Conservation (phyloP, 768 basidiomycete species). For the Suillus decipiens region DNA sequence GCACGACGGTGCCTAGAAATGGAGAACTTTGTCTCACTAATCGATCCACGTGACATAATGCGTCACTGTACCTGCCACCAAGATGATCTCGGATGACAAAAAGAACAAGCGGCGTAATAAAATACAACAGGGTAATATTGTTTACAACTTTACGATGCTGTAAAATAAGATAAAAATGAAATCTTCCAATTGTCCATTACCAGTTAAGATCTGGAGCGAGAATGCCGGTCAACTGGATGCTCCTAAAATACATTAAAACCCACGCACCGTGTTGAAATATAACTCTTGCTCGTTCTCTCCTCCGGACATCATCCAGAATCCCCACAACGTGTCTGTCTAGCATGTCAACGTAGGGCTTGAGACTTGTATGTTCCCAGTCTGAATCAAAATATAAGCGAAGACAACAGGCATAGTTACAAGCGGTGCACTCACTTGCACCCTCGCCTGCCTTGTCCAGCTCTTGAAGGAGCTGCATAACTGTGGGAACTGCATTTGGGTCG, state of each 20-base stretch:
- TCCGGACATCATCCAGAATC: conserved; percentile 34
- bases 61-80: too few species aligned
- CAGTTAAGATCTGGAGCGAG: conserved; percentile 25
- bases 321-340: conserved; percentile 67
- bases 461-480: conserved; percentile 75
- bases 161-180: conserved; percentile 1
- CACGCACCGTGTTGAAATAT: conserved; percentile 19
- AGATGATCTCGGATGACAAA: not conserved
- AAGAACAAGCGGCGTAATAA: not conserved
- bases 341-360: conserved; percentile 89
- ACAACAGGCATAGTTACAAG: conserved; percentile 2
- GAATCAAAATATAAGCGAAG: conserved; percentile 12
- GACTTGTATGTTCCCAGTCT: conserved; percentile 87
- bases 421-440: conserved; percentile 45
- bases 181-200: conserved; percentile 17
- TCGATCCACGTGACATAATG: not conserved
- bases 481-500: conserved; percentile 85
- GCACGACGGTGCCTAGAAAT: not conserved
- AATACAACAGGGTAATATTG: conserved; percentile 3
- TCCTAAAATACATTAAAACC: not conserved
- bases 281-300: conserved; percentile 18
- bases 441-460: conserved; percentile 67
- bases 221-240: not conserved
- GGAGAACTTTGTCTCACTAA: not conserved
- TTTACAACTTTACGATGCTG: not conserved